These are phyloP conservation scores for Prunus yedoensis DNA, from an alignment of 331 rosid genomes.

Conservation along the genomic window DNA sequence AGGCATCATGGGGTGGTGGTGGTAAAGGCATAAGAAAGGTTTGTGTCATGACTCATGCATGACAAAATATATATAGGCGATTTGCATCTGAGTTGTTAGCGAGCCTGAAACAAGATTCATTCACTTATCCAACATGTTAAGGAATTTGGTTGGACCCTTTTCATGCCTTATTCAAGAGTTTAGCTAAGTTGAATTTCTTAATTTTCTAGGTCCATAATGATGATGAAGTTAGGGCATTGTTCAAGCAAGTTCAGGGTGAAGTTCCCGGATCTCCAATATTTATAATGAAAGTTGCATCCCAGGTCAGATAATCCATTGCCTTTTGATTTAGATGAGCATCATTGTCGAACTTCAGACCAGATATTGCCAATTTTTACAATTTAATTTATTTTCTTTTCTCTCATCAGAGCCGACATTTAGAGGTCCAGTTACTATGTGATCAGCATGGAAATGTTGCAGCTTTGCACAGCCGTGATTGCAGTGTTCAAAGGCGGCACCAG, in stretches of 20 bases:
- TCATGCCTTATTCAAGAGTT: constrained; percentile 10
- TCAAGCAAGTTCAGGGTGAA: constrained; percentile 99
- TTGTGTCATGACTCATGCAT: constrained; percentile 30
- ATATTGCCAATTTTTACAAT: constrained; percentile 18
- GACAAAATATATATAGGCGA: constrained; percentile 8
- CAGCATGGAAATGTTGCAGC: constrained; percentile 97
- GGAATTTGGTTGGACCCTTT: constrained; percentile 21
- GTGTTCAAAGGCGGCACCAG: constrained; percentile 99
- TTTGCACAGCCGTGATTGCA: constrained; percentile 99
- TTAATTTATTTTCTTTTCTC: constrained; percentile 13
- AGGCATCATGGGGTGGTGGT: constrained; percentile 99
- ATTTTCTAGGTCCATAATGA: constrained; percentile 85
- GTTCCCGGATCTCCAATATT: constrained; percentile 99
- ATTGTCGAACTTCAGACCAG: constrained; percentile 25
- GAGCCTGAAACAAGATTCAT: constrained; percentile 11
- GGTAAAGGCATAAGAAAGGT: constrained; percentile 99
- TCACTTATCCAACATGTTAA: constrained; percentile 9
- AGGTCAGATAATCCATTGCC: constrained; percentile 62
- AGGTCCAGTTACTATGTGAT: constrained; percentile 96
- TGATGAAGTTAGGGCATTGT: constrained; percentile 95
- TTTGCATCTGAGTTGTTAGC: constrained; percentile 7
- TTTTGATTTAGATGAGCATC: constrained; percentile 29
- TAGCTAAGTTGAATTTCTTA: constrained; percentile 25
- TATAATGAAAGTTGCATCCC: constrained; percentile 97
- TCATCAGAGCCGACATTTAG: constrained; percentile 92